phyloP scores from a whole-genome alignment of 805 yeast genomes.

The Lachancea sp. region DNA sequence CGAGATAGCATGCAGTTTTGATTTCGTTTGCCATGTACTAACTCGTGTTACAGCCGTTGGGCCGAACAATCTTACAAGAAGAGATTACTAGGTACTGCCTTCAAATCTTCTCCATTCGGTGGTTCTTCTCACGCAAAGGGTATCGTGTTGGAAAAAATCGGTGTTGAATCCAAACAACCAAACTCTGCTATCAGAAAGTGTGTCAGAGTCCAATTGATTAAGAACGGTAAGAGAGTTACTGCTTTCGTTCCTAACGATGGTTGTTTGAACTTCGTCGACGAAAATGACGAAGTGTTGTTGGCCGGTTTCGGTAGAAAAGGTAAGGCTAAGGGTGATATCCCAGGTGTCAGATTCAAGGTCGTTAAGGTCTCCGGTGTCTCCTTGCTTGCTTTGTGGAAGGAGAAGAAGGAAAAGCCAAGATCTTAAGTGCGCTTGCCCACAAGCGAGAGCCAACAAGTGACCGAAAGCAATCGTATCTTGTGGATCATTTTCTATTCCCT shows the following conservation, averaged over 20 bases:
- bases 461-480: not conserved
- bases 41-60: conserved; percentile 67
- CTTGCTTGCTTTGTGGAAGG: conserved; percentile 99
- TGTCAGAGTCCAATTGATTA: conserved; percentile 99
- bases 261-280: conserved; percentile 99
- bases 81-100: conserved; percentile 98
- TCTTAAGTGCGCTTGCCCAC: conserved; percentile 46
- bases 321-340: conserved; percentile 99
- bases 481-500: conserved; percentile 2
- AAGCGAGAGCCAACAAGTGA: too few species aligned
- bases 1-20: too few species aligned
- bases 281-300: conserved; percentile 98
- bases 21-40: conserved; percentile 1
- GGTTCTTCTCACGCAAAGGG: conserved; percentile 99
- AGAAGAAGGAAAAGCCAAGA: conserved; percentile 99
- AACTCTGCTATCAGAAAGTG: conserved; percentile 99
- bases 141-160: conserved; percentile 97
- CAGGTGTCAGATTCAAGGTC: conserved; percentile 99
- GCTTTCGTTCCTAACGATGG: conserved; percentile 99
- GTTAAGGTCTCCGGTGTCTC: conserved; percentile 99
- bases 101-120: conserved; percentile 99
- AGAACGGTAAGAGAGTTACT: conserved; percentile 99
- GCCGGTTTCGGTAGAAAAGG: conserved; percentile 99
- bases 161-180: conserved; percentile 99
- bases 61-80: conserved; percentile 97